Base-by-base conservation (phyloP, 352 stramenopile species). In the Globisporangium splendens region DNA sequence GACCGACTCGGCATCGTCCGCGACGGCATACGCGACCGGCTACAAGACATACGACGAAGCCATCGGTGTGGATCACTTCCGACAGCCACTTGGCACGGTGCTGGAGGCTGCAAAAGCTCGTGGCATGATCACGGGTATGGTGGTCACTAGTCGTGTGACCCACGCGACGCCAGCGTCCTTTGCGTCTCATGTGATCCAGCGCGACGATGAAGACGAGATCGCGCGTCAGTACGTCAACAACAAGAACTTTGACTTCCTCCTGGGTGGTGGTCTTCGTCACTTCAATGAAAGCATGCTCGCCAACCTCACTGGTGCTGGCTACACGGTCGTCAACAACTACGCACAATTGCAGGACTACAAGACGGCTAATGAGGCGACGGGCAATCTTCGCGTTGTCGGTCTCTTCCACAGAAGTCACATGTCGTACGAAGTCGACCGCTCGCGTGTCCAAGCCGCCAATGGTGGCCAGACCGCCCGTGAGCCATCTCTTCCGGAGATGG, bases 351-450 rank as follows among this genome's bases (percentile, higher is more conserved):
- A 76, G 8, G 64, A 80, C 61, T 89, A 87, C 59, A 68, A 86
- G 43, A 56, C 62, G 11, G 63, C 60, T 7, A 84, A 87, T 57
- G 68, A 72, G 17, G 66, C 69, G 24, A 68, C 64, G 11, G 74
- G 79, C 24, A 73, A 73, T 21, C 69, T 89, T 53, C 74, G 74
- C 12, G 41, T 87, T 0, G 80, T 87, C 21, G 79, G 79, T 44
- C 71, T 86, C n/a, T 87, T 87, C 65, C 57, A 84, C 33, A 75
- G 74, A 21, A 65, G 66, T 51, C 77, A 89, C 73, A 88, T 89
- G 76, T 73, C 68, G 39, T 87, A 86, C 69, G 79, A 89, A 44
- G 70, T 89, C 1, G 79, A 89, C 52, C 79, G 77, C 7, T 39
- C 69, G 0, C 77, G 79, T 52, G 64, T 79, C 17, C 39, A 77